Base-by-base conservation (phyloP, 352 stramenopile genomes). In the Pythium biforme region DNA sequence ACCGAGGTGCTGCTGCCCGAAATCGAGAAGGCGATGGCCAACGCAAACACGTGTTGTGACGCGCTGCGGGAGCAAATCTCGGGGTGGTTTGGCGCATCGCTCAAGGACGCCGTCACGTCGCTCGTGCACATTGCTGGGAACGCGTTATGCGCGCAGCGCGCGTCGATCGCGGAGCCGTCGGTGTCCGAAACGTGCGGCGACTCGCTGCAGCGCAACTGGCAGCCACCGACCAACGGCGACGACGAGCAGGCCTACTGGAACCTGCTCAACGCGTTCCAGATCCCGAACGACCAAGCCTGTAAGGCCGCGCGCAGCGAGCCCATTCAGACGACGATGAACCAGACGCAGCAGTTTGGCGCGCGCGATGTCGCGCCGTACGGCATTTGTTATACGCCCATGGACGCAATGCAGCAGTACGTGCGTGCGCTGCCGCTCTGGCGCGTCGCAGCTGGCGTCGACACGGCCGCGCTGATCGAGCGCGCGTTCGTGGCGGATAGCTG, bases 351-450 rank as follows among this genome's bases (percentile, higher is more conserved):
- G 31, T 62, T 57, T 40, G 60, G 52, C 8, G 26, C 31, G 8
- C 6, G 19, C 9, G 45, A 37, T 6, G 23, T 54, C 19, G 17
- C 40, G 27, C 49, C 59, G 4, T 66, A 55, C 43, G 53, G 60
- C n/a, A 39, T 49, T 34, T 67, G 60, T 45, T 57, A 39, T 8
- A 27, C 37, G 43, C 53, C 60, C 8, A 57, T 62, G 52, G 60
- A 67, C 9, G 52, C 23, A 20, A 17, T 67, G 9, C n/a, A 50
- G 31, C 51, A 62, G 52, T 67, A 67, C 34, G 53, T 62, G 9
- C 50, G 51, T 9, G 51, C 29, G 11, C 43, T 59, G 23, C 59
- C 59, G 15, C 45, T 49, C 20, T 66, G 50, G 59, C 40, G 29
- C 8, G 27, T 31, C 4, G 31, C 29, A 3, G 41, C 49, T 10